These are phyloP conservation scores for Pichia manshurica DNA, from an alignment of 805 yeast species.

Conservation along the genomic window DNA sequence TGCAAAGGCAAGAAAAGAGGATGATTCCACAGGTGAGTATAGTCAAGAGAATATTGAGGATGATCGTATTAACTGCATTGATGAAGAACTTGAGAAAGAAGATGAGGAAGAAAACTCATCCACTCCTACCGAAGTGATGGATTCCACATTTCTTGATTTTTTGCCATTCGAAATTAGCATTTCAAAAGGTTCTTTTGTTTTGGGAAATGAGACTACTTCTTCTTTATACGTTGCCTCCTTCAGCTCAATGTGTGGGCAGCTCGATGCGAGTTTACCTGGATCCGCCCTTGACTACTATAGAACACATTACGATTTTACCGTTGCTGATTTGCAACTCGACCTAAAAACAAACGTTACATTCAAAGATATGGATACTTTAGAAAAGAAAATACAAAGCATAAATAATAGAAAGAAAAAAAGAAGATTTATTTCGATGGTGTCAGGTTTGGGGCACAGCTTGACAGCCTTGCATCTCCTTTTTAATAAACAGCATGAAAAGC, in stretches of 20 bases:
- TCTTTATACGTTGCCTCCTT: slow-evolving; percentile 62
- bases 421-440: slow-evolving; percentile 3
- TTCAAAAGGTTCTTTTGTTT: slow-evolving; percentile 62
- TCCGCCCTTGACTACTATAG: slow-evolving; percentile 51
- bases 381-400: slow-evolving; percentile 1
- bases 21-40: not conserved
- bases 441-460: slow-evolving; percentile 7
- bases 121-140: slow-evolving; percentile 8
- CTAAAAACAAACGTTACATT: slow-evolving; percentile 70
- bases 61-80: not conserved
- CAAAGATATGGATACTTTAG: slow-evolving; percentile 25
- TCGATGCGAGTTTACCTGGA: slow-evolving; percentile 51
- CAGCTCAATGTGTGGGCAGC: slow-evolving; percentile 44
- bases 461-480: not conserved
- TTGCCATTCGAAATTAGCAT: slow-evolving; percentile 62
- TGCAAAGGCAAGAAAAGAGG: not conserved
- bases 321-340: slow-evolving; percentile 50
- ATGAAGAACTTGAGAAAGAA: not conserved
- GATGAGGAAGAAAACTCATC: not conserved
- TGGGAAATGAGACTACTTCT: slow-evolving; percentile 79
- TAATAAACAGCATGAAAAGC: slow-evolving; percentile 9
- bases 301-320: slow-evolving; percentile 37
- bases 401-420: slow-evolving; percentile 3
- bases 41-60: not conserved
- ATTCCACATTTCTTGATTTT: slow-evolving; percentile 25